These are phyloP conservation scores for Kodamaea sp. DNA, from an alignment of 1,139 yeast genomes.

Conservation along the genomic window DNA sequence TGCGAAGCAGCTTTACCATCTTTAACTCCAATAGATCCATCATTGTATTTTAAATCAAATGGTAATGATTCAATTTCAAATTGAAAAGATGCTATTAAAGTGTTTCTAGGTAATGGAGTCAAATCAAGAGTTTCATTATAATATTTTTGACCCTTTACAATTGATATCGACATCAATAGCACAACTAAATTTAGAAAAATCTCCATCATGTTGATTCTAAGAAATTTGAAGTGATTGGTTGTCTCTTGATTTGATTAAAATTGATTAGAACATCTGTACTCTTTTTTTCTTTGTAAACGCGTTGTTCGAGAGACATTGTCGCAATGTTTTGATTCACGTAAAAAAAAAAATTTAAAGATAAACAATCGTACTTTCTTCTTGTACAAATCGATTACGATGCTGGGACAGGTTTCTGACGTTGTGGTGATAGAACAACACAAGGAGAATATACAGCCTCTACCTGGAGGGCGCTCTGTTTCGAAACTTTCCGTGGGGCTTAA, in stretches of 20 bases:
- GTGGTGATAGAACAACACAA: constrained; percentile 64
- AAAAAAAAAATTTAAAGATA: not conserved
- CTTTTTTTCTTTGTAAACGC: not conserved
- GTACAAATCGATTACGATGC: not conserved
- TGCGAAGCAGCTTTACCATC: constrained; percentile 30
- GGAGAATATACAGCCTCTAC: constrained; percentile 72
- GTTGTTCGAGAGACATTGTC: constrained; percentile 1
- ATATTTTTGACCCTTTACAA: constrained; percentile 8
- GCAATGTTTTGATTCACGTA: constrained; percentile 2
- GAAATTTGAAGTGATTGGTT: not conserved
- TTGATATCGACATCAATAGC: constrained; percentile 4
- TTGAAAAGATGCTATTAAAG: constrained; percentile 61
- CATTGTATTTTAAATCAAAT: constrained; percentile 29
- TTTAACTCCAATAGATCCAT: constrained; percentile 16
- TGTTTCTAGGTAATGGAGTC: constrained; percentile 69
- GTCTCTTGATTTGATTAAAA: not conserved
- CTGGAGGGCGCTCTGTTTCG: constrained; percentile 67
- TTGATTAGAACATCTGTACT: too few species aligned
- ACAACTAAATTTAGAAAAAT: not conserved
- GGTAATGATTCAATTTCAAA: constrained; percentile 58
- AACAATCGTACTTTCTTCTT: not conserved
- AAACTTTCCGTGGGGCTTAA: constrained; percentile 49
- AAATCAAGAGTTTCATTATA: constrained; percentile 60
- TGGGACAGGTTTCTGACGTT: constrained; percentile 27
- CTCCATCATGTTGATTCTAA: too few species aligned